These are phyloP conservation scores for Volvariella volvacea DNA, from an alignment of 1,284 basidiomycete genomes.

Conservation along the genomic window DNA sequence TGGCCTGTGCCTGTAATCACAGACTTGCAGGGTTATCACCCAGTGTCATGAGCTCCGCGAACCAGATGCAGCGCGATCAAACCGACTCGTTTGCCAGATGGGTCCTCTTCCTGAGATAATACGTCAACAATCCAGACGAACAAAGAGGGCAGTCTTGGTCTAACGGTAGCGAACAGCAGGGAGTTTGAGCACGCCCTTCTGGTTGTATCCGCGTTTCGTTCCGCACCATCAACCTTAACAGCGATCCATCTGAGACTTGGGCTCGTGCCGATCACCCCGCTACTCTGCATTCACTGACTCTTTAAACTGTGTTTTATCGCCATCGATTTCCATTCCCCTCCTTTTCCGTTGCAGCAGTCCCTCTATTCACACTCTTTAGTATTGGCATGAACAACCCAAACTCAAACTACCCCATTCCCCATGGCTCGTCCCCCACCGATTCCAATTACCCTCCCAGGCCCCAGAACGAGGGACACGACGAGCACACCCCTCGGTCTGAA, in stretches of 20 bases:
- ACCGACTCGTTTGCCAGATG: slow-evolving; percentile 28
- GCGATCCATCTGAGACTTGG: slow-evolving; percentile 34
- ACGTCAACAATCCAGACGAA: slow-evolving; percentile 34
- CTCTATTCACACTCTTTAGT: slow-evolving; percentile 4
- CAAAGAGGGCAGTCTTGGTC: slow-evolving; percentile 27
- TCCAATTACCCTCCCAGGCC: slow-evolving; percentile 14
- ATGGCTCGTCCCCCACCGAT: slow-evolving; percentile 9
- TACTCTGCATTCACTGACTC: slow-evolving; percentile 17
- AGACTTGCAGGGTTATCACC: slow-evolving; percentile 31
- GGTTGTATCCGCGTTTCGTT: slow-evolving; percentile 33
- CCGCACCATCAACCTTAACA: slow-evolving; percentile 24
- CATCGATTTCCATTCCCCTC: slow-evolving; percentile 20
- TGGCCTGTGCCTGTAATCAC: slow-evolving; percentile 34
- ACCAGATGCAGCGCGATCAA: slow-evolving; percentile 33
- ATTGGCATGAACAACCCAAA: slow-evolving; percentile 3
- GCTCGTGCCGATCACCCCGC: slow-evolving; percentile 32
- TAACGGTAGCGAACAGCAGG: slow-evolving; percentile 27
- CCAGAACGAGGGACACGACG: slow-evolving; percentile 24
- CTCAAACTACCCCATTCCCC: slow-evolving; percentile 3
- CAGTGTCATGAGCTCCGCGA: slow-evolving; percentile 33
- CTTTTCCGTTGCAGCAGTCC: slow-evolving; percentile 9
- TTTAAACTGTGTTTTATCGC: slow-evolving; percentile 16
- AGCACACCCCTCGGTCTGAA: slow-evolving; percentile 41
- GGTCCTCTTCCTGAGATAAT: slow-evolving; percentile 31
- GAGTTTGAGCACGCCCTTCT: slow-evolving; percentile 24